Evolutionary conservation across 352 stramenopile species (phyloP), one percentile per base, ranked within the genome.

Genomic region (Phytophthora cajani): DNA sequence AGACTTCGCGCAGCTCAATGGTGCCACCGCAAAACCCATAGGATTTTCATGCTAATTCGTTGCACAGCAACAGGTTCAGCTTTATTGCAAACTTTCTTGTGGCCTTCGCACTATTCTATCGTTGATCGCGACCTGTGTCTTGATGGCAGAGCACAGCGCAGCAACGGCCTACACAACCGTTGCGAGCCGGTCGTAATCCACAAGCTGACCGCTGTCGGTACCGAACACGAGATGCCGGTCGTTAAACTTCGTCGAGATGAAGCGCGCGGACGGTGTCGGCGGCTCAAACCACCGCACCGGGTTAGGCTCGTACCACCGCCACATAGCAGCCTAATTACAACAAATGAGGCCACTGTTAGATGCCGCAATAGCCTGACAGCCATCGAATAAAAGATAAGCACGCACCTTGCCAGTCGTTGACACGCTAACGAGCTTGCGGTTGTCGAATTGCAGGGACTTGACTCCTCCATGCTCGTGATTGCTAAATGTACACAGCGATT

Each of bases 401-500:
- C 47, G 12, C 80, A 94, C 87, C 77, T 93, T 93, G 64, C 84
- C 85, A 11, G 75, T 82, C 14, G 79, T 64, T 25, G 89, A 95
- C 25, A 95, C 84, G 27, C 79, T 94, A 67, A 97, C 78, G 58
- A 97, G 71, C 73, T 97, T 97, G 47, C 88, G 88, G 72, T 89
- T 95, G 66, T 97, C 89, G 69, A 95, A 95, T 54, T 95, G 83
- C 38, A 97, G 64, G 5, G 80, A 80, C 50, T 88, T 88, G 17
- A 95, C 72, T 36, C 87, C 89, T 17, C 89, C 87, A 61, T 93
- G 84, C 25, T 82, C 72, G 4, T 64, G 64, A 69, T 81, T 93
- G 62, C 88, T 95, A 77, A 97, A 97, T 56, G 88, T 91, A 69
- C 83, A 93, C 38, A 97, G 69, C 12, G 89, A 78, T 62, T 97